These are phyloP conservation scores for Solanum chilense DNA, from an alignment of 257 asterid genomes.

Conservation along the genomic window DNA sequence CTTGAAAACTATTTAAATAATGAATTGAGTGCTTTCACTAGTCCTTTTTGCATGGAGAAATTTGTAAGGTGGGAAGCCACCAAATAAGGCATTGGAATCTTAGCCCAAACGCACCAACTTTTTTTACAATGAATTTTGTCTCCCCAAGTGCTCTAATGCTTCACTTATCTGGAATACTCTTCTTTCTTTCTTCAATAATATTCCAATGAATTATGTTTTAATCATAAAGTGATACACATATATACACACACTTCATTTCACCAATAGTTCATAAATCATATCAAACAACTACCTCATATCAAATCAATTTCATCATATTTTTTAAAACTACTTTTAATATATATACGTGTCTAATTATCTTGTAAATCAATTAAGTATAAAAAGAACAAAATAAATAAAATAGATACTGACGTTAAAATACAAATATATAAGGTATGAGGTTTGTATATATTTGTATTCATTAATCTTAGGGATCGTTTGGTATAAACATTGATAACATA, in stretches of 20 bases:
- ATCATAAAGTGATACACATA: neutral
- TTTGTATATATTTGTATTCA: neutral
- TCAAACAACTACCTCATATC: neutral
- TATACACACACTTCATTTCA: neutral
- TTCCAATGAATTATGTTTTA: neutral
- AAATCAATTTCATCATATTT: neutral
- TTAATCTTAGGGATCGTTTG: neutral
- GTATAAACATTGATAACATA: neutral
- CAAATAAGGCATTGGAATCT: constrained; percentile 28
- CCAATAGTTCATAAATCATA: neutral
- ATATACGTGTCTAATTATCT: neutral
- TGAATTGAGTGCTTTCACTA: neutral
- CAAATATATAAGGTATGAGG: neutral
- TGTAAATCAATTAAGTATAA: neutral
- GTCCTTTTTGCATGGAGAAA: neutral
- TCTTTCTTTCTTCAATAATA: neutral
- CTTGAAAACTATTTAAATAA: neutral
- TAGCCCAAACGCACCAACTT: constrained; percentile 26
- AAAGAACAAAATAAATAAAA: neutral
- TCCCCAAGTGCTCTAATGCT: constrained; percentile 17
- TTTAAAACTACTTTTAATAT: neutral
- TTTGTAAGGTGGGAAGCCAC: constrained; percentile 26
- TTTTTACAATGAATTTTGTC: constrained; percentile 22
- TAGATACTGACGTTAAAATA: neutral
- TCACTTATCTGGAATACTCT: neutral